phyloP scores from a whole-genome alignment of 106 monocot genomes.

The Ottelia alismoides region DNA sequence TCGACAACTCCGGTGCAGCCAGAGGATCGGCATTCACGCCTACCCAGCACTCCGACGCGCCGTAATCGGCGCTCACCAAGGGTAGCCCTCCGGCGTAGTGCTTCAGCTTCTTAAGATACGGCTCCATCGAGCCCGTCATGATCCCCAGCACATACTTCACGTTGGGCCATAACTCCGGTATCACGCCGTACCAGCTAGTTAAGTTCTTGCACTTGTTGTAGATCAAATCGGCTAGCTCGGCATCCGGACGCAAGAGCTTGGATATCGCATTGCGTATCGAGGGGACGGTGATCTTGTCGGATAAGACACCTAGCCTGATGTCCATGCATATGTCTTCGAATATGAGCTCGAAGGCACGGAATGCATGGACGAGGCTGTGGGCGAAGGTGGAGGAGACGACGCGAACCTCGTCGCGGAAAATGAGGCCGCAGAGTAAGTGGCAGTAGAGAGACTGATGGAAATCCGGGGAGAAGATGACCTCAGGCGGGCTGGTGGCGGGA shows the following conservation, averaged over 20 bases:
- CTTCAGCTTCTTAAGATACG: slow-evolving; percentile 56
- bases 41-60: slow-evolving; percentile 69
- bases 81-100: slow-evolving; percentile 66
- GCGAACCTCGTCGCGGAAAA: slow-evolving; percentile 56
- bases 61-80: slow-evolving; percentile 56
- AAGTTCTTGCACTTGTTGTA: slow-evolving; percentile 30
- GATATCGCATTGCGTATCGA: slow-evolving; percentile 44
- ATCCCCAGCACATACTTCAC: slow-evolving; percentile 68
- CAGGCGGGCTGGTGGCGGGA: slow-evolving; percentile 48
- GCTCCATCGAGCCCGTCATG: slow-evolving; percentile 82
- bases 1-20: slow-evolving; percentile 33
- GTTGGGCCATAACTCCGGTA: slow-evolving; percentile 63
- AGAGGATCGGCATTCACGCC: slow-evolving; percentile 44
- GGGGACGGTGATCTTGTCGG: slow-evolving; percentile 40
- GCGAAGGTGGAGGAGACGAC: slow-evolving; percentile 58
- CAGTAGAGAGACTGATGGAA: slow-evolving; percentile 65
- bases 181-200: slow-evolving; percentile 59
- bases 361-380: slow-evolving; percentile 62
- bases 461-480: slow-evolving; percentile 58
- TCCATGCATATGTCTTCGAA: slow-evolving; percentile 48
- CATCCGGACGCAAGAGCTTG: slow-evolving; percentile 40
- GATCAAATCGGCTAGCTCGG: slow-evolving; percentile 37
- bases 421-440: slow-evolving; percentile 63
- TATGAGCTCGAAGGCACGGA: slow-evolving; percentile 40
- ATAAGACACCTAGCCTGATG: slow-evolving; percentile 49